Evolutionary conservation across 1,284 basidiomycete species (phyloP), one percentile per base, ranked within the genome.

Genomic region (Leccinum griseonigrum): DNA sequence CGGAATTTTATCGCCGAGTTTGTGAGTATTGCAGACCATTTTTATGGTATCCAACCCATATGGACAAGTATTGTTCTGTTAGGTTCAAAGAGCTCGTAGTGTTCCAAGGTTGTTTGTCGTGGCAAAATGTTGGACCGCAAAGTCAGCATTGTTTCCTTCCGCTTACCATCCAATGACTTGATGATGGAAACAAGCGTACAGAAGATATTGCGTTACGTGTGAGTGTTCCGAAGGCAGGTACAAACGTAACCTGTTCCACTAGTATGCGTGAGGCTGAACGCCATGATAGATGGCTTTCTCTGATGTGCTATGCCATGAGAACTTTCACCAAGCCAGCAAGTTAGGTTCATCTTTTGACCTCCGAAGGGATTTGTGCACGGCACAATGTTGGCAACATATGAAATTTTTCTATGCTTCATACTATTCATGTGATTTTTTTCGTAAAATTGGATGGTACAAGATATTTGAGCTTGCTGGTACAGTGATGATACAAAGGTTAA

Each of bases 71-170:
- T 5, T 5, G 6, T 32, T 55, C 54, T 22, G 31, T 40, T 60
- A 90, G 88, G 79, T 90, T 48, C 77, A 78, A 67, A 76, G 76
- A 50, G 76, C 77, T 46, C 82, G 85, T n/a, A 66, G 75, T 60
- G 69, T 71, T n/a, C 74, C 78, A 1, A 78, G 77, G 54, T 72
- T 91, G 67, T 91, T 92, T 69, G 79, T 82, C 7, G 91, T 92
- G 71, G 84, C 87, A 18, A 91, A 92, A 73, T 90, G 82, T 69
- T 92, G 90, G 90, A 86, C 85, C 11, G 76, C 76, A 62, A 78
- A 86, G 90, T 91, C 64, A 63, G 84, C 68, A 29, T 57, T 57
- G 26, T 46, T 60, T 56, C 18, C 31, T 40, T 62, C 26, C 58
- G 7, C 58, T 32, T n/a, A n/a, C 32, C 13, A 55, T 50, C 28